Evolutionary conservation across 176 grass and related monocot species (phyloP).

Genomic region (Cocos nucifera): DNA sequence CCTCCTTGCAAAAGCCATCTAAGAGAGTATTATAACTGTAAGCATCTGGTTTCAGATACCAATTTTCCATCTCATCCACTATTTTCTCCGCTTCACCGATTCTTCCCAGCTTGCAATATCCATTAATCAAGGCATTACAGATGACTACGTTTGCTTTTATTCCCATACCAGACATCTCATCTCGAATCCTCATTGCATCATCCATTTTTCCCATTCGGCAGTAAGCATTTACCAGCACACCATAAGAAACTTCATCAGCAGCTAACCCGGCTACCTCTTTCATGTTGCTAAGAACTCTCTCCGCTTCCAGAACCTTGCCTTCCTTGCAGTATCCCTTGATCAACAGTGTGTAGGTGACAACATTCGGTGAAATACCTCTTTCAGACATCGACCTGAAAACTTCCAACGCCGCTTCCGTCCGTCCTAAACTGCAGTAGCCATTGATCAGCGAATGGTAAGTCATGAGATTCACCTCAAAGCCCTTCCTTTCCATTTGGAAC

Average conservation of each 20-base stretch:
- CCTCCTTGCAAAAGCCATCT: slow-evolving; percentile 72
- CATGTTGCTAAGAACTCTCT: slow-evolving; percentile 40
- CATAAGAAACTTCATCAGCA: slow-evolving; percentile 57
- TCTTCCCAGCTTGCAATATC: slow-evolving; percentile 74
- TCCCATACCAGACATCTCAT: slow-evolving; percentile 44
- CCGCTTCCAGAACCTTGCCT: slow-evolving; percentile 50
- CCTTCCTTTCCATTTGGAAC: slow-evolving; percentile 49
- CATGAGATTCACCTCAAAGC: slow-evolving; percentile 71
- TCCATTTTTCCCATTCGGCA: slow-evolving; percentile 61
- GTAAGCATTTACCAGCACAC: slow-evolving; percentile 65
- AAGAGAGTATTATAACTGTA: slow-evolving; percentile 89
- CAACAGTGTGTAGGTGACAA: slow-evolving; percentile 69
- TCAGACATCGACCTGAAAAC: slow-evolving; percentile 28
- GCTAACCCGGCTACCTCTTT: slow-evolving; percentile 25
- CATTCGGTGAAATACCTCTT: slow-evolving; percentile 53
- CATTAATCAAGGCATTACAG: slow-evolving; percentile 70
- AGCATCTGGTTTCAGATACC: slow-evolving; percentile 32
- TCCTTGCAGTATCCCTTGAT: slow-evolving; percentile 81
- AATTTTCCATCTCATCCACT: slow-evolving; percentile 52
- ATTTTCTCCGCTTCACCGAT: slow-evolving; percentile 54
- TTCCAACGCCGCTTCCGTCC: slow-evolving; percentile 35
- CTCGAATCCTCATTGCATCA: slow-evolving; percentile 41
- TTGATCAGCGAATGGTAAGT: slow-evolving; percentile 61
- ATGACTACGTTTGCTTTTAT: slow-evolving; percentile 58
- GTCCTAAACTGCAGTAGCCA: slow-evolving; percentile 51